Evolutionary conservation across 805 yeast species (phyloP).

Genomic region (Danielia oregonensis): DNA sequence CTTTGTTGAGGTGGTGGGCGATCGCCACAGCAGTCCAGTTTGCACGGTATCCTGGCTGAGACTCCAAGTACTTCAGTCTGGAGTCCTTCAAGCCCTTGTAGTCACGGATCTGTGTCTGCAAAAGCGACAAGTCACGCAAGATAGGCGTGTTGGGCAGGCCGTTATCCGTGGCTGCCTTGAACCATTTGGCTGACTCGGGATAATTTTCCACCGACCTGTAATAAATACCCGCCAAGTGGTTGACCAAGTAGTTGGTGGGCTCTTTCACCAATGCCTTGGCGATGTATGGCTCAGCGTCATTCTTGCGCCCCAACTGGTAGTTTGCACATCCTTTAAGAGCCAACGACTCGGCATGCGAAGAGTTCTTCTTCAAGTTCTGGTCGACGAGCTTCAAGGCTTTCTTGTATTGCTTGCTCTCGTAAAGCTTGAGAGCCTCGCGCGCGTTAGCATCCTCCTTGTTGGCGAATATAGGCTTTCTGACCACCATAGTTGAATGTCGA

Average conservation of each 20-base stretch:
- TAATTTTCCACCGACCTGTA: conserved; percentile 69
- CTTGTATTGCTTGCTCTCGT: conserved; percentile 83
- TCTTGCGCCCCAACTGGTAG: conserved; percentile 51
- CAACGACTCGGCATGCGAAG: conserved; percentile 72
- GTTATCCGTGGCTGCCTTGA: conserved; percentile 66
- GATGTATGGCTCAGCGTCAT: conserved; percentile 63
- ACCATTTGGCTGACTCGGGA: conserved; percentile 74
- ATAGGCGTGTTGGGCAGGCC: conserved; percentile 78
- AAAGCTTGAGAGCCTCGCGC: conserved; percentile 75
- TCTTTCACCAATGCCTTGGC: conserved; percentile 58
- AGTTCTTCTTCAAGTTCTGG: conserved; percentile 66
- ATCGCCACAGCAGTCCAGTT: conserved; percentile 88
- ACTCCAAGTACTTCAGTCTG: conserved; percentile 65
- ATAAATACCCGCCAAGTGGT: conserved; percentile 84
- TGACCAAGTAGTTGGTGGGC: conserved; percentile 61
- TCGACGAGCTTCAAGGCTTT: conserved; percentile 79
- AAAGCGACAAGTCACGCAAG: conserved; percentile 73
- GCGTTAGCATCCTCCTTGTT: conserved; percentile 72
- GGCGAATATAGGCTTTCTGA: conserved; percentile 30
- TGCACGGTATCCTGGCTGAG: conserved; percentile 77
- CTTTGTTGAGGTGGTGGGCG: conserved; percentile 74
- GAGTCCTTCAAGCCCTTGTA: conserved; percentile 58
- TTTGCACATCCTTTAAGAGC: conserved; percentile 80
- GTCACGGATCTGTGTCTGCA: conserved; percentile 79
- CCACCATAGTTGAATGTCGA: conserved; percentile 7